These are phyloP conservation scores for Usnea hakonensis DNA, from an alignment of 495 filamentous ascomycete species.

Conservation along the genomic window DNA sequence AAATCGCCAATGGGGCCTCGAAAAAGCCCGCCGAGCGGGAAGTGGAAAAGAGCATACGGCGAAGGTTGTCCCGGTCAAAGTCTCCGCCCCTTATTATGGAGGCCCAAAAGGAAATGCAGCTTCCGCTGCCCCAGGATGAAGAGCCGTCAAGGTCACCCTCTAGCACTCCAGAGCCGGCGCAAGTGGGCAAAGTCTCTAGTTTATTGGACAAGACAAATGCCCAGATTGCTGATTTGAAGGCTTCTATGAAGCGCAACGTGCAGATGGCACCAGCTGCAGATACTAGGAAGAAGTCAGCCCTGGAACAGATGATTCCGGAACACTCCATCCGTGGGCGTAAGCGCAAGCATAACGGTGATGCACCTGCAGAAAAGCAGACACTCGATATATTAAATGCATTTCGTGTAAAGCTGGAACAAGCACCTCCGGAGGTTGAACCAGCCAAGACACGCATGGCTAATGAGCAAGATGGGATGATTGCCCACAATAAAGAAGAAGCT, in stretches of 20 bases:
- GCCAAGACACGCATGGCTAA: constrained; percentile 25
- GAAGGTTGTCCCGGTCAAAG: constrained; percentile 16
- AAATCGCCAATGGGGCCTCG: constrained; percentile 7
- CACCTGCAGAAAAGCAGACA: constrained; percentile 51
- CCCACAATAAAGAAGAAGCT: constrained; percentile 21
- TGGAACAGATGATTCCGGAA: constrained; percentile 76
- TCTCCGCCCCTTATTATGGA: constrained; percentile 29
- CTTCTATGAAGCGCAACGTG: constrained; percentile 80
- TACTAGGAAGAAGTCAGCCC: constrained; percentile 54
- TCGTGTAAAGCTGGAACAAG: constrained; percentile 64
- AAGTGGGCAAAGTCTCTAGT: constrained; percentile 45
- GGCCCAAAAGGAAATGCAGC: constrained; percentile 35
- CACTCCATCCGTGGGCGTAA: constrained; percentile 75
- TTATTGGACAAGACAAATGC: constrained; percentile 77
- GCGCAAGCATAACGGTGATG: constrained; percentile 48
- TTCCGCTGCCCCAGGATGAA: constrained; percentile 43
- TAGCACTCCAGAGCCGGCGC: constrained; percentile 38
- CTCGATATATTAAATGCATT: constrained; percentile 68
- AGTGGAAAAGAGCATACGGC: constrained; percentile 22
- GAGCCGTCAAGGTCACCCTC: constrained; percentile 43
- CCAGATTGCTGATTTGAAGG: constrained; percentile 83
- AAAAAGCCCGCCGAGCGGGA: constrained; percentile 32
- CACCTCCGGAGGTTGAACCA: constrained; percentile 33
- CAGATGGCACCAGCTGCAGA: constrained; percentile 48
- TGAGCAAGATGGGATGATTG: constrained; percentile 28